Conservation (phyloP, 2,329 filamentous ascomycete species). For the Cercospora janseana region DNA sequence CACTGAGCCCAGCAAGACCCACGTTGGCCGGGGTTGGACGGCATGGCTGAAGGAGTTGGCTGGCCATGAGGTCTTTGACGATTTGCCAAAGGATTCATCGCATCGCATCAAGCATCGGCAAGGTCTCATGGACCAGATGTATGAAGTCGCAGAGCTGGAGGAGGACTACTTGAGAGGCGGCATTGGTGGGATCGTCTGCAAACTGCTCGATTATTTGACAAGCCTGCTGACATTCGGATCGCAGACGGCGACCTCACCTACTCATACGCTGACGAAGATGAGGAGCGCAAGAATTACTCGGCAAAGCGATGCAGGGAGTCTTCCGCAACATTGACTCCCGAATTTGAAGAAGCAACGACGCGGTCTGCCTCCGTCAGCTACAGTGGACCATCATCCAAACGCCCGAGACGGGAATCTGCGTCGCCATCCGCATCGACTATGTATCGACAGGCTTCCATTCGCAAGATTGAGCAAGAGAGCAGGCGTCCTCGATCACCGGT, state of each 20-base stretch:
- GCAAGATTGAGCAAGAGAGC: constrained; percentile 13
- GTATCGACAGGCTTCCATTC: constrained; percentile 3
- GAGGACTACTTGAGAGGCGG: constrained; percentile 17
- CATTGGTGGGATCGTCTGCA: constrained; percentile 19
- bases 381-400: constrained; percentile 13
- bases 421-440: not conserved
- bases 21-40: constrained; percentile 33
- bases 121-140: constrained; percentile 24
- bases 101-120: constrained; percentile 18
- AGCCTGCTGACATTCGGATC: too few relatives aligned
- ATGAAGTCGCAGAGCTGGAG: constrained; percentile 24
- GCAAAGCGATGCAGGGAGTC: constrained; percentile 16
- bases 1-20: constrained; percentile 27
- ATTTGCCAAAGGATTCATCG: constrained; percentile 25
- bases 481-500: not conserved
- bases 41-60: constrained; percentile 33
- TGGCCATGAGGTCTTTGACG: constrained; percentile 30
- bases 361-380: constrained; percentile 19
- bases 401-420: constrained; percentile 12
- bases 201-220: too few relatives aligned
- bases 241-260: constrained; percentile 22
- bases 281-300: constrained; percentile 14
- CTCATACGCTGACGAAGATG: constrained; percentile 21
- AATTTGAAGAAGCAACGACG: constrained; percentile 8
- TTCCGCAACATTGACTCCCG: constrained; percentile 13